Percentiles rank a stretch among this genome's conserved stretches.
These are phyloP conservation scores for Leccinum angustisporum DNA, from an alignment of 1,284 basidiomycete genomes.

Conservation along the genomic window DNA sequence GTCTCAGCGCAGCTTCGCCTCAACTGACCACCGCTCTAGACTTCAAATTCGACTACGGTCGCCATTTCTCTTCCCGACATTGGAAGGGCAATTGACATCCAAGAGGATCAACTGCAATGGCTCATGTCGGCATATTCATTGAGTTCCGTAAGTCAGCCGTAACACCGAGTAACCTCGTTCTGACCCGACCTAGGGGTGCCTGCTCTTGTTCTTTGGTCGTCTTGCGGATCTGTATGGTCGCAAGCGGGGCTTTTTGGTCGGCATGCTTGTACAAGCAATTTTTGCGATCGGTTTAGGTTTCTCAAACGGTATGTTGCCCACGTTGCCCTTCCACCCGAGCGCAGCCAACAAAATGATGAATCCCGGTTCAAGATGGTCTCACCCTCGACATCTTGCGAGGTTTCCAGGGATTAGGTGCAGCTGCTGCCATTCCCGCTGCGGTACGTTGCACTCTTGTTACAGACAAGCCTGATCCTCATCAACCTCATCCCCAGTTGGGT, in stretches of 20 bases:
- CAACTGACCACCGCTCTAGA: conserved; percentile 30
- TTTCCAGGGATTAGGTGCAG: conserved; percentile 68
- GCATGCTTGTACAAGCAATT: conserved; percentile 43
- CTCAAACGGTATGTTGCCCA: conserved; percentile 41
- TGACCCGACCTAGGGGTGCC: conserved; percentile 53
- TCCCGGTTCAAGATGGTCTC: conserved; percentile 42
- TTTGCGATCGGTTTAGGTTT: conserved; percentile 60
- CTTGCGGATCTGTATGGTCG: conserved; percentile 52
- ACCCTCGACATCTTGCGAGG: conserved; percentile 64
- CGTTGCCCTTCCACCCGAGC: background rate
- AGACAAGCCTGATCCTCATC: conserved; percentile 1
- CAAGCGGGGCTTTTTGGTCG: conserved; percentile 59
- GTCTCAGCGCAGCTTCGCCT: background rate
- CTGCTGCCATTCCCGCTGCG: conserved; percentile 68
- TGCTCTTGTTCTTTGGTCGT: conserved; percentile 45
- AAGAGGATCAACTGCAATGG: conserved; percentile 63
- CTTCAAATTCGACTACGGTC: conserved; percentile 45
- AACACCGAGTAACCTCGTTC: background rate
- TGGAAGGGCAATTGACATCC: conserved; percentile 48
- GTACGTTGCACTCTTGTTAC: conserved; percentile 40
- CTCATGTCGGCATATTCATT: conserved; percentile 51
- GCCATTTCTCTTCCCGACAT: conserved; percentile 66
- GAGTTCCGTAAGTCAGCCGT: conserved; percentile 43
- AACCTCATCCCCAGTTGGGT: conserved; percentile 51
- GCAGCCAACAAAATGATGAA: too few relatives aligned